Percentiles rank a stretch among this genome's conserved stretches.
These are phyloP conservation scores for Malassezia dermatis DNA, from an alignment of 1,284 basidiomycete species.

Conservation along the genomic window DNA sequence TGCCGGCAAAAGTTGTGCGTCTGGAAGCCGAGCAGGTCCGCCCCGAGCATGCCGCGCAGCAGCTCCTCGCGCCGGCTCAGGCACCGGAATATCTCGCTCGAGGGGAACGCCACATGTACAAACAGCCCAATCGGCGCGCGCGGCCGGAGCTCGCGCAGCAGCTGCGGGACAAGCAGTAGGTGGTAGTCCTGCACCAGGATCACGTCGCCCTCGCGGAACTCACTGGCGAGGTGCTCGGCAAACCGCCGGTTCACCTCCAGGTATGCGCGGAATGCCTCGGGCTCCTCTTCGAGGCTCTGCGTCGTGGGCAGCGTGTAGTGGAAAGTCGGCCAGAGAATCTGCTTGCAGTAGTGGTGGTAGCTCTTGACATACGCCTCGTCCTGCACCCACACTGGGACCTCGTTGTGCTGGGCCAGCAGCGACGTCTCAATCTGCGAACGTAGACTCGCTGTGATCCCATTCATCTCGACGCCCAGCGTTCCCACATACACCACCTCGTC, in stretches of 20 bases:
- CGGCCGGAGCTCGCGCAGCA: slow-evolving; percentile 59
- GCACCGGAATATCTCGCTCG: slow-evolving; percentile 76
- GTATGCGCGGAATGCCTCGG: slow-evolving; percentile 64
- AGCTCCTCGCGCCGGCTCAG: slow-evolving; percentile 55
- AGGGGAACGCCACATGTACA: slow-evolving; percentile 77
- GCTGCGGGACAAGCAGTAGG: slow-evolving; percentile 67
- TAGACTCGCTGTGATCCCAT: slow-evolving; percentile 28
- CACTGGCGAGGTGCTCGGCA: slow-evolving; percentile 63
- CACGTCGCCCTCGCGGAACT: slow-evolving; percentile 70
- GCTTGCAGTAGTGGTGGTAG: slow-evolving; percentile 80
- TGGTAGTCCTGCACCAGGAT: slow-evolving; percentile 57
- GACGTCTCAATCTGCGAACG: slow-evolving; percentile 57
- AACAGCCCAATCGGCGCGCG: slow-evolving; percentile 73
- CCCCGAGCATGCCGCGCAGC: slow-evolving; percentile 64
- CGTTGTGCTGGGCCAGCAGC: slow-evolving; percentile 56
- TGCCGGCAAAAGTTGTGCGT: slow-evolving; percentile 57
- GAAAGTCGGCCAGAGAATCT: slow-evolving; percentile 76
- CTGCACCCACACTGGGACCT: slow-evolving; percentile 67
- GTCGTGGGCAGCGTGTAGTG: slow-evolving; percentile 76
- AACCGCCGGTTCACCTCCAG: slow-evolving; percentile 71
- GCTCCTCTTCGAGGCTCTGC: slow-evolving; percentile 69
- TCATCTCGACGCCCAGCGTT: slow-evolving; percentile 33
- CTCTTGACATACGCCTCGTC: slow-evolving; percentile 57
- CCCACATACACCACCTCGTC: slow-evolving; percentile 30
- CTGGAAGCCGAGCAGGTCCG: slow-evolving; percentile 69